These are phyloP conservation scores for Yamadazyma oceani DNA, from an alignment of 1,139 yeast species.

Conservation along the genomic window DNA sequence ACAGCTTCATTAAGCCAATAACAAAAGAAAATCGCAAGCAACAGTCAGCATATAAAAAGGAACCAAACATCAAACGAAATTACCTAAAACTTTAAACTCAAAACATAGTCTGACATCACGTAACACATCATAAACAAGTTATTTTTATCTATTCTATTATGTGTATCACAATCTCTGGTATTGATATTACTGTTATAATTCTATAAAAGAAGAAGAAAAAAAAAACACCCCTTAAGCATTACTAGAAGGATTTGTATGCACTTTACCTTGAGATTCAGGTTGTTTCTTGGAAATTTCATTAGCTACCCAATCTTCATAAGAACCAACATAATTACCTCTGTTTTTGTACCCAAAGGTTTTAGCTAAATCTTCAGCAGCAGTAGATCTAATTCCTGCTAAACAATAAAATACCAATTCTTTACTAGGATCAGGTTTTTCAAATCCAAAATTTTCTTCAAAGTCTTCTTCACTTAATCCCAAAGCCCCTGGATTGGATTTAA, in stretches of 20 bases:
- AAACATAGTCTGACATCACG: not conserved
- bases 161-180: no score
- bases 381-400: conserved; percentile 87
- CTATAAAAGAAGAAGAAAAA: not conserved
- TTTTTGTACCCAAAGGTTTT: conserved; percentile 82
- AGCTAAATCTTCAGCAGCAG: conserved; percentile 90
- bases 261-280: not conserved
- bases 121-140: not conserved
- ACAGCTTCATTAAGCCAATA: no score
- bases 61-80: not conserved
- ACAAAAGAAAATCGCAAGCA: not conserved
- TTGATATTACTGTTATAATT: not conserved
- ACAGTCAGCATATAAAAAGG: conserved; percentile 1
- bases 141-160: no score
- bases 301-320: conserved; percentile 81
- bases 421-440: conserved; percentile 71
- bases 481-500: conserved; percentile 93
- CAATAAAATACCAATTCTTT: conserved; percentile 88
- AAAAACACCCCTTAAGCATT: conserved; percentile 1
- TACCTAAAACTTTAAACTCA: not conserved
- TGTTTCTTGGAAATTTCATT: conserved; percentile 28
- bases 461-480: conserved; percentile 76
- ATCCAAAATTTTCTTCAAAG: conserved; percentile 77
- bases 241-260: not conserved
- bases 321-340: conserved; percentile 78